Evolutionary conservation across 306 rosid genomes (phyloP).

Genomic region (Pterocarpus macrocarpus): DNA sequence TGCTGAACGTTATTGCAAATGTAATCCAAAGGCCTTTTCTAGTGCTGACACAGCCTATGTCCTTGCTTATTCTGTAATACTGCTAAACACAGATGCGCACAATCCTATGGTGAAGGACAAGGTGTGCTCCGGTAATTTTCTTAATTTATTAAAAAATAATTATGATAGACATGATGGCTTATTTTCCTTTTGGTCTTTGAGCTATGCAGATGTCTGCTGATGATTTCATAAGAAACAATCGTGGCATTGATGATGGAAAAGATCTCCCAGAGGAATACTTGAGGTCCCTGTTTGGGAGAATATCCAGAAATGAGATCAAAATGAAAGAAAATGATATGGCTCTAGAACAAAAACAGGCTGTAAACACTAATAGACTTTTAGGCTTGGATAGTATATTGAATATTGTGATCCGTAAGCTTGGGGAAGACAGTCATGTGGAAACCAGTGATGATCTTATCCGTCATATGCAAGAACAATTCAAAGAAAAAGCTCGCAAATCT

Average conservation of each 20-base stretch:
- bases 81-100: slow-evolving; percentile 99
- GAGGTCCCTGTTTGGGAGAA: slow-evolving; percentile 87
- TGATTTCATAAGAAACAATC: slow-evolving; percentile 96
- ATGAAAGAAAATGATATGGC: slow-evolving; percentile 90
- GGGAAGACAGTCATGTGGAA: slow-evolving; percentile 79
- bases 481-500: slow-evolving; percentile 96
- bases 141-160: slow-evolving; percentile 36
- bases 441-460: slow-evolving; percentile 95
- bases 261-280: slow-evolving; percentile 91
- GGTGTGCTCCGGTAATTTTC: slow-evolving; percentile 61
- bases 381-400: slow-evolving; percentile 95
- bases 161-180: slow-evolving; percentile 39
- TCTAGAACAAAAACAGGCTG: slow-evolving; percentile 80
- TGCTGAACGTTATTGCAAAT: slow-evolving; percentile 96
- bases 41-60: slow-evolving; percentile 99
- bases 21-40: slow-evolving; percentile 88
- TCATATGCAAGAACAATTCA: slow-evolving; percentile 98
- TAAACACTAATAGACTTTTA: slow-evolving; percentile 80
- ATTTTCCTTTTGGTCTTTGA: slow-evolving; percentile 45
- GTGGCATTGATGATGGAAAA: slow-evolving; percentile 99
- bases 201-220: slow-evolving; percentile 95
- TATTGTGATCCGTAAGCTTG: slow-evolving; percentile 83
- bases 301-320: slow-evolving; percentile 94
- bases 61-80: slow-evolving; percentile 95
- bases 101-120: slow-evolving; percentile 94